These are phyloP conservation scores for Cercospora sp. DNA, from an alignment of 2,329 filamentous ascomycete species.

Conservation along the genomic window DNA sequence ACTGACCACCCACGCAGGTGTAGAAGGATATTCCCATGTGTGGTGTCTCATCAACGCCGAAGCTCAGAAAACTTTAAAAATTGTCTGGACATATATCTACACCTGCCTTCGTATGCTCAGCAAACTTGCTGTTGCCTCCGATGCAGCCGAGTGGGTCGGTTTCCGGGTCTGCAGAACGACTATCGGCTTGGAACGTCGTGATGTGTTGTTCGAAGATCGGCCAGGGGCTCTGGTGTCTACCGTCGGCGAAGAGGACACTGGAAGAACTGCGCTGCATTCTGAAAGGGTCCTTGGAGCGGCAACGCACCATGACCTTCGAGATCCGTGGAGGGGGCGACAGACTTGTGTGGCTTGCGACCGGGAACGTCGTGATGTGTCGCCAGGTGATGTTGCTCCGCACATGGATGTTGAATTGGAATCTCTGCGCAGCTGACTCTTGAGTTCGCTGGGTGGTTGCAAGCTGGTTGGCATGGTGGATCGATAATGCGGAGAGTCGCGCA, in stretches of 20 bases:
- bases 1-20: constrained; percentile 8
- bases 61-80: constrained; percentile 6
- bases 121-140: background rate
- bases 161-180: background rate
- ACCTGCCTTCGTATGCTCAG: constrained; percentile 5
- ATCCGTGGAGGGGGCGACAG: background rate
- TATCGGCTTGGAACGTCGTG: constrained; percentile 1
- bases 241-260: background rate
- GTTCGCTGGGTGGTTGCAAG: background rate
- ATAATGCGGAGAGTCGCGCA: background rate
- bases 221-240: background rate
- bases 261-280: background rate
- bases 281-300: background rate
- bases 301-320: background rate
- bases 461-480: background rate
- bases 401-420: background rate
- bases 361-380: constrained; percentile 2
- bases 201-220: constrained; percentile 4
- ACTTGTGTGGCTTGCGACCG: background rate
- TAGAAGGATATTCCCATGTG: background rate
- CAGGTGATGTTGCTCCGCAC: background rate
- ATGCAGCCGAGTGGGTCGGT: background rate
- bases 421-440: background rate
- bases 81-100: background rate
- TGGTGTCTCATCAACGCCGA: constrained; percentile 3